A percentile compares a stretch with the other conserved stretches of the same genome.
Evolutionary conservation across 169 alveolate species (phyloP).

Genomic region (Eimeria acervulina): DNA sequence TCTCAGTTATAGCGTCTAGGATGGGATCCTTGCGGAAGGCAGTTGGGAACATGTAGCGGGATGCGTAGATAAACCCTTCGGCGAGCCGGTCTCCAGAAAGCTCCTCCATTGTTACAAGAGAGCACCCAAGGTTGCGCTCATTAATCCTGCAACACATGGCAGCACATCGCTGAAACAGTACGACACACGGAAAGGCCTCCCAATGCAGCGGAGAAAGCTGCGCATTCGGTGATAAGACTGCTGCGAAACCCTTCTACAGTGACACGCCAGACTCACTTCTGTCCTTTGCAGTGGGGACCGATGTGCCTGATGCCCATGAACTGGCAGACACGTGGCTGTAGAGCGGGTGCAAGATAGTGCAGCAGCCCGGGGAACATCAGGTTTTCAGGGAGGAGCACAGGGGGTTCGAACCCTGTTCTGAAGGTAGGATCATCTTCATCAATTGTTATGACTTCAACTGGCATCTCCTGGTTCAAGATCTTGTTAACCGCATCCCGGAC

Average conservation of each 20-base stretch:
- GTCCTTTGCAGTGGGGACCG: slow-evolving; percentile 70
- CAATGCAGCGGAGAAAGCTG: background rate
- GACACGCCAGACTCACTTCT: background rate
- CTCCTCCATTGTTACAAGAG: slow-evolving; percentile 83
- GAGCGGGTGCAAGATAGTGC: slow-evolving; percentile 60
- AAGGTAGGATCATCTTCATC: slow-evolving; percentile 56
- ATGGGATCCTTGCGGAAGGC: slow-evolving; percentile 85
- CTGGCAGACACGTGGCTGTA: slow-evolving; percentile 81
- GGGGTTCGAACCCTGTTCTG: slow-evolving; percentile 52
- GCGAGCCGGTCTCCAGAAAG: slow-evolving; percentile 86
- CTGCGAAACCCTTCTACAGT: background rate
- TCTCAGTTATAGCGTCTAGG: slow-evolving; percentile 85
- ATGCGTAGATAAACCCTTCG: slow-evolving; percentile 88
- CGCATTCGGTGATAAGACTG: no score
- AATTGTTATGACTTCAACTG: slow-evolving; percentile 43
- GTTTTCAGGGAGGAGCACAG: slow-evolving; percentile 38
- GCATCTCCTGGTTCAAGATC: slow-evolving; percentile 1
- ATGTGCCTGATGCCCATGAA: slow-evolving; percentile 59
- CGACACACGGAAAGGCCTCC: background rate
- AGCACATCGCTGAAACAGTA: background rate
- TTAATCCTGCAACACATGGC: slow-evolving; percentile 73
- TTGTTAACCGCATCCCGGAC: slow-evolving; percentile 33
- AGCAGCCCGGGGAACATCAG: slow-evolving; percentile 38
- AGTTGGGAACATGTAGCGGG: slow-evolving; percentile 88
- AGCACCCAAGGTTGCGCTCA: slow-evolving; percentile 78